phyloP scores from a whole-genome alignment of 306 rosid genomes.

The Quercus rubra region DNA sequence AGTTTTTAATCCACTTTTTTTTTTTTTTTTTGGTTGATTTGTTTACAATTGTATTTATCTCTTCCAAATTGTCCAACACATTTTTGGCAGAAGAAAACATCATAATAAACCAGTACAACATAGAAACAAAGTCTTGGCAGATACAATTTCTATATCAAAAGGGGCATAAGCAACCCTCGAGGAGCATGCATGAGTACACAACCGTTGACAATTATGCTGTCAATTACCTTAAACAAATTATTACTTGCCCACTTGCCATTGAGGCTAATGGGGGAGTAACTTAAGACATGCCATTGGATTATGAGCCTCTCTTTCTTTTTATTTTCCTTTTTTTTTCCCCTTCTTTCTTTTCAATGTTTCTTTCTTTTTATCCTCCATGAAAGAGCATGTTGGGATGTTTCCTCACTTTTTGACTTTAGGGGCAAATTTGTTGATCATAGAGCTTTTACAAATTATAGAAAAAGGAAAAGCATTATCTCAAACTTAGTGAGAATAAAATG shows the following conservation, averaged over 20 bases:
- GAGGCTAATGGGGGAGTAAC: conserved; percentile 27
- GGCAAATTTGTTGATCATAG: conserved; percentile 58
- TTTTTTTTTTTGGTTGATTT: neutral
- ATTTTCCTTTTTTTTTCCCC: neutral
- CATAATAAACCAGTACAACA: neutral
- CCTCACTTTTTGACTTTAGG: conserved; percentile 60
- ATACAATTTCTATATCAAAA: neutral
- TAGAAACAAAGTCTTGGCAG: neutral
- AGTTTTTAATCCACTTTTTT: neutral
- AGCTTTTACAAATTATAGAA: conserved; percentile 39
- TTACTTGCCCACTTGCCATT: conserved; percentile 32
- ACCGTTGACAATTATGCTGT: conserved; percentile 35
- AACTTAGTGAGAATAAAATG: conserved; percentile 43
- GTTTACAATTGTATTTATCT: neutral
- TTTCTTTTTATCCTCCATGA: conserved; percentile 39
- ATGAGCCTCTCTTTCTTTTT: conserved; percentile 29
- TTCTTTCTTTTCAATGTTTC: conserved; percentile 11
- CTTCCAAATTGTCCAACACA: neutral
- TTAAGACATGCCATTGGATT: conserved; percentile 37
- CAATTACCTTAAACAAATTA: conserved; percentile 37
- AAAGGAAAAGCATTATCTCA: conserved; percentile 37
- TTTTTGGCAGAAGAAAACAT: neutral
- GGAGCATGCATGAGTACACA: conserved; percentile 25
- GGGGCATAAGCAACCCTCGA: neutral
- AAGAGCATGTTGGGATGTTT: conserved; percentile 50